A percentile compares a stretch with the other conserved stretches of the same genome.
Evolutionary conservation across 2,329 filamentous ascomycete genomes (phyloP).

Genomic region (Fonsecaea nubica): DNA sequence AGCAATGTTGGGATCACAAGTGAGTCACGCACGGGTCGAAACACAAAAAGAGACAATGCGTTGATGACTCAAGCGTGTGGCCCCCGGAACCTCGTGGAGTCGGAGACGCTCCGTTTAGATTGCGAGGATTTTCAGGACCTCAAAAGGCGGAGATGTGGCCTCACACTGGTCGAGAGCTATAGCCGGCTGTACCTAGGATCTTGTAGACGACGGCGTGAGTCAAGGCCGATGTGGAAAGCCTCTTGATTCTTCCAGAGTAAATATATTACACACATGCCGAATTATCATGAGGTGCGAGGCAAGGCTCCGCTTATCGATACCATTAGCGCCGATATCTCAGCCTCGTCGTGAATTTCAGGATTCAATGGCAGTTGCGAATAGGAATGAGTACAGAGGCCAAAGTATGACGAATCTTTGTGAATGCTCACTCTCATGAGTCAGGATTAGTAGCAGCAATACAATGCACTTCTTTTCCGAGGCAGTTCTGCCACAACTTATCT

Average conservation of each 20-base stretch:
- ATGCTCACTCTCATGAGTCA: background rate
- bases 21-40: background rate
- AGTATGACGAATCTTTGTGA: background rate
- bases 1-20: background rate
- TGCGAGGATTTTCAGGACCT: background rate
- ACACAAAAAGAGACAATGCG: background rate
- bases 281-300: background rate
- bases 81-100: background rate
- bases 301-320: background rate
- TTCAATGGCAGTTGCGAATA: background rate
- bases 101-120: background rate
- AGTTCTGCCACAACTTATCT: background rate
- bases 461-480: background rate
- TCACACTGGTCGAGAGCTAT: background rate
- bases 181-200: too few species aligned
- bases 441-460: background rate
- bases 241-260: too few species aligned
- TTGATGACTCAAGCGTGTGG: background rate
- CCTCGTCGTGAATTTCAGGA: background rate
- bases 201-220: too few species aligned
- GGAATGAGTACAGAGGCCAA: background rate
- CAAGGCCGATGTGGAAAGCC: too few species aligned
- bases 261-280: background rate
- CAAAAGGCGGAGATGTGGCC: background rate
- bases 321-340: conserved; percentile 4